Conservation (phyloP, 495 filamentous ascomycete species). For the Talaromyces liani region DNA sequence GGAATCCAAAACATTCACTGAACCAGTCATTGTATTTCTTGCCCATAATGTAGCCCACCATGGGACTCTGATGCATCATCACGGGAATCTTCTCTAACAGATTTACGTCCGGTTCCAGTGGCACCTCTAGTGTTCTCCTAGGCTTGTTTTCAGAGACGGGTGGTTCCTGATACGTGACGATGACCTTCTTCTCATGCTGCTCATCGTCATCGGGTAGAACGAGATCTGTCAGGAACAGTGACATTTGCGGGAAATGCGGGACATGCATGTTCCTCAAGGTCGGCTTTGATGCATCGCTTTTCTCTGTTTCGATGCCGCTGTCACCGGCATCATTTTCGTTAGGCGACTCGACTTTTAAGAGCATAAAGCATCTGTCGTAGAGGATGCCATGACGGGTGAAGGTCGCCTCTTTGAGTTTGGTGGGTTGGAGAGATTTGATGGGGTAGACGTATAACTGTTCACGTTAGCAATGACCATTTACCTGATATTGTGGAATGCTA, state of each 20-base stretch:
- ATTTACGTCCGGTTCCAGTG: conserved; percentile 48
- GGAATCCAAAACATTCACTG: conserved; percentile 58
- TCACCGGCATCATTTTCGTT: neutral
- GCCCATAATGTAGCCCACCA: conserved; percentile 62
- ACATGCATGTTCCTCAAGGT: conserved; percentile 62
- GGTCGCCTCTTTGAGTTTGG: conserved; percentile 44
- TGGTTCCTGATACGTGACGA: conserved; percentile 47
- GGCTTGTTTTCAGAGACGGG: conserved; percentile 14
- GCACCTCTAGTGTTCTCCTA: conserved; percentile 43
- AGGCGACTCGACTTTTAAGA: conserved; percentile 46
- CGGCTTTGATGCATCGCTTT: conserved; percentile 9
- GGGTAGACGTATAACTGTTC: conserved; percentile 76
- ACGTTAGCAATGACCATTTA: neutral
- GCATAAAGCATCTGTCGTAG: conserved; percentile 75
- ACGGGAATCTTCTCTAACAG: conserved; percentile 45
- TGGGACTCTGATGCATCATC: conserved; percentile 55
- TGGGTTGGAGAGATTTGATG: conserved; percentile 74
- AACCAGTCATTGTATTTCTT: conserved; percentile 66
- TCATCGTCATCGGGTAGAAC: conserved; percentile 20
- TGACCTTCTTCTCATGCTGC: conserved; percentile 30
- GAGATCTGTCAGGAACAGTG: conserved; percentile 59
- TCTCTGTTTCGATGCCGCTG: conserved; percentile 4
- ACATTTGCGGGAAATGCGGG: conserved; percentile 53
- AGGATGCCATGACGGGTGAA: conserved; percentile 61
- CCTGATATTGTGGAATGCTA: neutral